phyloP scores from a whole-genome alignment of 768 basidiomycete species.

The Amanita pallidorosea region DNA sequence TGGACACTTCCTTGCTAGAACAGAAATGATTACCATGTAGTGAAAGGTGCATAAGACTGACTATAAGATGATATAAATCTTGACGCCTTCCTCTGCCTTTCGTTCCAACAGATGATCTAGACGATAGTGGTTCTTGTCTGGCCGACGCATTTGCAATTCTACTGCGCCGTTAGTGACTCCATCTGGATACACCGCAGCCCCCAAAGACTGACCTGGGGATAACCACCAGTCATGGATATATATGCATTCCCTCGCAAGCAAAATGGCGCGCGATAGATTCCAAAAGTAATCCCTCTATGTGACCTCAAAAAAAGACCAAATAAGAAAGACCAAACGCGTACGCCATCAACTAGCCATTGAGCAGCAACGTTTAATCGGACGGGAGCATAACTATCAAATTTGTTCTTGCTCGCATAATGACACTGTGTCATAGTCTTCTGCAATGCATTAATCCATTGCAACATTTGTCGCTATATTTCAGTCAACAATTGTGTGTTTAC shows the following conservation, averaged over 20 bases:
- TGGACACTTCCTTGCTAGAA: constrained; percentile 87
- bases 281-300: constrained; percentile 94
- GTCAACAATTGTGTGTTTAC: background rate
- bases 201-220: constrained; percentile 53
- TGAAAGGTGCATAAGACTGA: constrained; percentile 24
- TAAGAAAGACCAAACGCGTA: constrained; percentile 25
- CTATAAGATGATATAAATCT: constrained; percentile 94
- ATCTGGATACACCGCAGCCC: background rate
- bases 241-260: constrained; percentile 78
- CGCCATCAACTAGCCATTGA: constrained; percentile 97
- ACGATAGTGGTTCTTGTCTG: constrained; percentile 75
- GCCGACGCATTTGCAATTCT: constrained; percentile 82
- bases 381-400: constrained; percentile 94
- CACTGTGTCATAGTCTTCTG: constrained; percentile 69
- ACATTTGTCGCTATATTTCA: constrained; percentile 71
- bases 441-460: constrained; percentile 91
- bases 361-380: constrained; percentile 88
- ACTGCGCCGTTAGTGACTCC: background rate
- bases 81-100: constrained; percentile 93
- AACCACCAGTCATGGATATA: constrained; percentile 99
- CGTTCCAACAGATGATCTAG: constrained; percentile 78
- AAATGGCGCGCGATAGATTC: constrained; percentile 88
- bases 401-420: constrained; percentile 69
- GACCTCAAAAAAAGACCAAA: background rate
- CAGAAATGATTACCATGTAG: constrained; percentile 4